phyloP scores from a whole-genome alignment of 306 rosid species.

The Hylodesmum podocarpum region DNA sequence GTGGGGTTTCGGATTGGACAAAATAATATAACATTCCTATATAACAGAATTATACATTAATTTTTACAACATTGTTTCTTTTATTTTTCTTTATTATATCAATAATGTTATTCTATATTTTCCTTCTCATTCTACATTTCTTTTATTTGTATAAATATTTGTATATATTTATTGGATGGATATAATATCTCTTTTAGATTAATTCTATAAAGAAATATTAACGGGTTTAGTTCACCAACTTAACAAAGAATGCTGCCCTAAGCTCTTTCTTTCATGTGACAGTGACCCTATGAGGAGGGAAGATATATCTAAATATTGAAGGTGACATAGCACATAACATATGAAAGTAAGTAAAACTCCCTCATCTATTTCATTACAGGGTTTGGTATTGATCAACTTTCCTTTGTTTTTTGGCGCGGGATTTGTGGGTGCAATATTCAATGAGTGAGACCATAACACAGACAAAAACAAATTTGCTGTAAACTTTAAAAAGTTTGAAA shows the following conservation, averaged over 20 bases:
- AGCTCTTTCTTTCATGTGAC: constrained; percentile 13
- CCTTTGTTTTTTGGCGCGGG: constrained; percentile 23
- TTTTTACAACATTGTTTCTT: background rate
- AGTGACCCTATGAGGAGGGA: background rate
- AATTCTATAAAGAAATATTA: no score
- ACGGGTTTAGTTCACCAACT: constrained; percentile 93
- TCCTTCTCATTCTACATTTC: background rate
- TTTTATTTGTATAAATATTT: background rate
- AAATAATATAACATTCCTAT: background rate
- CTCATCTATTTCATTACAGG: background rate
- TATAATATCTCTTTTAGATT: background rate
- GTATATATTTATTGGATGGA: background rate
- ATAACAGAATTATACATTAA: background rate
- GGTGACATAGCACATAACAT: background rate
- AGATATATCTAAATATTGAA: background rate
- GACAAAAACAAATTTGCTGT: constrained; percentile 9
- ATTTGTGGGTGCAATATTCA: constrained; percentile 25
- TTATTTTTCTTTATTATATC: background rate
- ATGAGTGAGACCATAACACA: background rate
- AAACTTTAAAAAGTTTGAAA: background rate
- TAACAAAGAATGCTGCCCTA: constrained; percentile 34
- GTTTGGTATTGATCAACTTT: background rate
- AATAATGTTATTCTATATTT: background rate
- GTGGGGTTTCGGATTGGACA: background rate
- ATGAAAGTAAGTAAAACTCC: constrained; percentile 4